These are phyloP conservation scores for Trametes maxima DNA, from an alignment of 768 basidiomycete species.

Conservation along the genomic window DNA sequence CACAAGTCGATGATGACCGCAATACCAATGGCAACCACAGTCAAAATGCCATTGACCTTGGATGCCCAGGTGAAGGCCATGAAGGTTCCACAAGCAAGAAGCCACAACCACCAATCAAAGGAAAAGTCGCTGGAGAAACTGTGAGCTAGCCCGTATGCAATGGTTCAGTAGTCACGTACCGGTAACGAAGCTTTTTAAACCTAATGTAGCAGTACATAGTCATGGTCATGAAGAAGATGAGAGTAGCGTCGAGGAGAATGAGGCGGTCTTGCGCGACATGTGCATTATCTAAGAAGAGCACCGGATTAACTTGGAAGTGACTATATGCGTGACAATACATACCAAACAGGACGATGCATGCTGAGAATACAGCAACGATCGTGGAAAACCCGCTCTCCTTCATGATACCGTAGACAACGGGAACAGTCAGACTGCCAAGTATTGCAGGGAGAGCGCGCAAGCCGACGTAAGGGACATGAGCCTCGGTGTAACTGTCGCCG, in stretches of 20 bases:
- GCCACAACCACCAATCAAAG: conserved; percentile 93
- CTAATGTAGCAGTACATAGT: conserved; percentile 93
- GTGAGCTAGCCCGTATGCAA: conserved; percentile 5
- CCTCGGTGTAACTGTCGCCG: conserved; percentile 86
- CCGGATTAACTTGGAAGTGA: neutral
- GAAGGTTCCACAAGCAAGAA: conserved; percentile 84
- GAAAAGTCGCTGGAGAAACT: conserved; percentile 71
- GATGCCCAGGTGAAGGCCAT: conserved; percentile 97
- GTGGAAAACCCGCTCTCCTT: conserved; percentile 97
- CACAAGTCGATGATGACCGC: conserved; percentile 94
- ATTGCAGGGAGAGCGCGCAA: conserved; percentile 92
- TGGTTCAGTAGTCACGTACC: conserved; percentile 45
- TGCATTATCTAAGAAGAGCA: conserved; percentile 74
- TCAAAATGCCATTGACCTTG: conserved; percentile 96
- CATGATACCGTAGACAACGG: conserved; percentile 95
- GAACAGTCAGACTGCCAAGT: conserved; percentile 86
- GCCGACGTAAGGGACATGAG: conserved; percentile 91
- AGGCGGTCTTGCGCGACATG: conserved; percentile 96
- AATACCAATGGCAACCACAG: conserved; percentile 84
- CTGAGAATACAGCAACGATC: conserved; percentile 87
- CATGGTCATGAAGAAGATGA: conserved; percentile 94
- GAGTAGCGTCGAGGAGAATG: conserved; percentile 90
- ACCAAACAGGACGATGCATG: conserved; percentile 87
- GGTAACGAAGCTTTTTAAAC: conserved; percentile 93
- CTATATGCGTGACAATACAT: conserved; percentile 33